Percentiles rank a stretch among this genome's conserved stretches.
phyloP scores from a whole-genome alignment of 805 yeast genomes.

The Yarrowia alimentaria region DNA sequence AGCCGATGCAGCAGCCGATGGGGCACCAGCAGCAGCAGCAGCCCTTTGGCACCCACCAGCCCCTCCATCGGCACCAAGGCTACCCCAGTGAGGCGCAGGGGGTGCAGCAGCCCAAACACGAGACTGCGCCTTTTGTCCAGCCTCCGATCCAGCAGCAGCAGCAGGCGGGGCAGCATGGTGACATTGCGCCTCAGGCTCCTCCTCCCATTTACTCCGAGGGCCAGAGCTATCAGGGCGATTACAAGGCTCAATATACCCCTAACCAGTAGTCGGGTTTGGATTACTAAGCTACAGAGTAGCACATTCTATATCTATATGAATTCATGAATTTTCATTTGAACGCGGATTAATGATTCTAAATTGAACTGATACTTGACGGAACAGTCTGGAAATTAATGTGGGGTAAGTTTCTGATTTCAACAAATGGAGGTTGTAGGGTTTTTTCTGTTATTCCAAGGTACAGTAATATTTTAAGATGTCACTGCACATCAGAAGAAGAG shows the following conservation, averaged over 20 bases:
- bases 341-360: too few species aligned
- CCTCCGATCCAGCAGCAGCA: neutral
- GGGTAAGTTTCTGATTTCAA: too few species aligned
- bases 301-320: too few species aligned
- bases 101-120: conserved; percentile 1
- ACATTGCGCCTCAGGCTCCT: conserved; percentile 3
- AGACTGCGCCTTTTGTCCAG: conserved; percentile 7
- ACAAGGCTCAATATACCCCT: conserved; percentile 10
- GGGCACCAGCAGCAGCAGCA: neutral
- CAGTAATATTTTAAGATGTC: too few species aligned
- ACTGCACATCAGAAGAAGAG: too few species aligned
- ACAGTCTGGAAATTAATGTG: too few species aligned
- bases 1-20: conserved; percentile 1
- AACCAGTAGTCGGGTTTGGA: too few species aligned
- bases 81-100: conserved; percentile 4
- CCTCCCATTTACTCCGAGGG: conserved; percentile 4
- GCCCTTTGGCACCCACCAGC: neutral
- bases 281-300: neutral
- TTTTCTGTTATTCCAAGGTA: too few species aligned
- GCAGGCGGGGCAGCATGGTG: too few species aligned
- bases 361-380: too few species aligned
- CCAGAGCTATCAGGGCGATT: neutral
- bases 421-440: too few species aligned
- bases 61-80: conserved; percentile 3
- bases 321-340: too few species aligned